Base-by-base conservation (phyloP, 352 stramenopile genomes). In the Phytopythium vexans region DNA sequence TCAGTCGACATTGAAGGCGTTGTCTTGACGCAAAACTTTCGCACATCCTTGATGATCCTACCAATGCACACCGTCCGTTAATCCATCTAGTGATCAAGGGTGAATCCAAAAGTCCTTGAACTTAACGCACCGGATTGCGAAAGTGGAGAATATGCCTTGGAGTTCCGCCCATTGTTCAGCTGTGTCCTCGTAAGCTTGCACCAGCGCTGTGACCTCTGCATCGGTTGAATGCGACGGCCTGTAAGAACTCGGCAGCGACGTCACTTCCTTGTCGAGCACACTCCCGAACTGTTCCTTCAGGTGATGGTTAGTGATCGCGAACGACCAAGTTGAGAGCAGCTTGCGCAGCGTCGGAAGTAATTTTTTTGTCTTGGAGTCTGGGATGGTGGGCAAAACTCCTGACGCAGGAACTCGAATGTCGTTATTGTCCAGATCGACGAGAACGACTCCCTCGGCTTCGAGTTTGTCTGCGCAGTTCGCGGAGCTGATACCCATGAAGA, bases 361-460 rank as follows among this genome's bases (percentile, higher is more conserved):
- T 45, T 91, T 91, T 31, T 77, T 82, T 5, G 62, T 66, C 43
- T 85, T 84, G 3, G 77, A 54, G 34, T 89, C 81, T 1, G 77
- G 66, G 3, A 89, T 58, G 36, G 51, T 61, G 8, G 81, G 81
- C 12, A 89, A 52, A 2, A 66, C 45, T 38, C 86, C 77, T 4
- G 61, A 68, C 1, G 49, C 53, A 21, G 81, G 81, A 3, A 81
- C 27, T 10, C 51, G 54, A 1, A 91, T 64, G 10, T 88, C 79
- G 42, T 88, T 86, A 54, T 66, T 70, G 54, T 88, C 78, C 15
- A 92, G 60, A 63, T 92, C 66, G 41, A 92, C 79, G 11, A 92
- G 63, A 8, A 86, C 67, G 11, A 90, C 66, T 9, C 80, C 82
- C 52, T 92, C 81, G 1, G 50, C 21, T 1, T 69, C 58, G n/a